Base-by-base conservation (phyloP, 2,329 filamentous ascomycete species). In the Cytospora leucostoma region DNA sequence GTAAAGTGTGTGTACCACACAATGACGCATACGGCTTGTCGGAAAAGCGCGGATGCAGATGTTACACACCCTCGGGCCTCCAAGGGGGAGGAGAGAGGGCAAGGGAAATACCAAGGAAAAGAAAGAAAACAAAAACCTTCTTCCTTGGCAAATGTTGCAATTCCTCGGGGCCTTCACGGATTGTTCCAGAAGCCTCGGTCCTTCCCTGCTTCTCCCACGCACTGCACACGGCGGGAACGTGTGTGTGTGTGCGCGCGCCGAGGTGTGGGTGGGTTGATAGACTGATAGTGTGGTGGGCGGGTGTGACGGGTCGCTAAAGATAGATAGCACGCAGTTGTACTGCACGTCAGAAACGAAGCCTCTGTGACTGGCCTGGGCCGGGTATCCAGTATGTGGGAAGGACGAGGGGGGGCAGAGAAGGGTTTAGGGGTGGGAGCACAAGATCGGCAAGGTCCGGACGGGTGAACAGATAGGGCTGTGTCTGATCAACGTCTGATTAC, bases 361-460 rank as follows among this genome's bases (percentile, higher is more conserved):
- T 4, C 15, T 19, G 19, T 47, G 58, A 55, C 32, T 27, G 7
- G 49, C 58, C 27, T 27, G 27, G 27, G 4, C 27, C 27, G 27
- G 27, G 27, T 27, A 27, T 27, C 27, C 27, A 27, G 27, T 27
- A 3, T 27, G 2, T 2, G 27, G 27, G 27, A 4, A 27, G 27
- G 27, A 4, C 27, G 27, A 4, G 27, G 51, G 32, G 8, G n/a
- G n/a, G n/a, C n/a, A n/a, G n/a, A n/a, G n/a, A n/a, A 47, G 44
- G 17, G 6, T 12, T n/a, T 17, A 34, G 12, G 27, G n/a, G 6
- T 49, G 27, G 38, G 27, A 32, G 40, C 38, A 52, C 17, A 27
- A 49, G 57, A 52, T 52, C 57, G 57, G 57, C 57, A 37, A 40
- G 27, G 38, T 35, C 51, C 53, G 51, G 15, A 32, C 51, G 53